Evolutionary conservation across 2,329 filamentous ascomycete species (phyloP).

Genomic region (Colletotrichum spinosum): DNA sequence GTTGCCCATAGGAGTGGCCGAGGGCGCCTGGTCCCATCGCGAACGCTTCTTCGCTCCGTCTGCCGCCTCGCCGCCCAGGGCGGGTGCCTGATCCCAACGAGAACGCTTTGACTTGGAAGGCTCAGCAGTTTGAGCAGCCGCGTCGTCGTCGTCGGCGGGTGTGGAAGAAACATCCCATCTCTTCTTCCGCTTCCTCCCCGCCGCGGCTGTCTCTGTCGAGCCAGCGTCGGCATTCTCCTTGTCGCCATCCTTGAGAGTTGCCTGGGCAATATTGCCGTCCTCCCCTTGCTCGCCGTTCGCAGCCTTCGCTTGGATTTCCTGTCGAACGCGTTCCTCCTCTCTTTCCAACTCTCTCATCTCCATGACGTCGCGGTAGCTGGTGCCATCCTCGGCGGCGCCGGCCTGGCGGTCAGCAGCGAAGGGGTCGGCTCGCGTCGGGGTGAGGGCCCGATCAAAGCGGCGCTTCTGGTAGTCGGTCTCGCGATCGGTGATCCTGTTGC

Average conservation of each 20-base stretch:
- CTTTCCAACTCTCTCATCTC: slow-evolving; percentile 88
- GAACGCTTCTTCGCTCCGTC: slow-evolving; percentile 80
- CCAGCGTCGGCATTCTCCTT: slow-evolving; percentile 81
- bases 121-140: slow-evolving; percentile 59
- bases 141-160: slow-evolving; percentile 62
- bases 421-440: slow-evolving; percentile 86
- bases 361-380: slow-evolving; percentile 93
- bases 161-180: slow-evolving; percentile 87
- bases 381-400: slow-evolving; percentile 75
- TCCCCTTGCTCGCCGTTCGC: slow-evolving; percentile 67
- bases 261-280: slow-evolving; percentile 69
- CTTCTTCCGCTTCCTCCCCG: slow-evolving; percentile 87
- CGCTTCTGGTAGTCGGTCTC: slow-evolving; percentile 99
- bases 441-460: slow-evolving; percentile 87
- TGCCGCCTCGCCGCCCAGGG: slow-evolving; percentile 58
- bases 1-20: slow-evolving; percentile 79
- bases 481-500: slow-evolving; percentile 89
- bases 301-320: slow-evolving; percentile 80
- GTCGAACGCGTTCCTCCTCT: slow-evolving; percentile 89
- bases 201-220: slow-evolving; percentile 70
- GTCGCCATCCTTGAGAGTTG: slow-evolving; percentile 79
- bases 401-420: slow-evolving; percentile 82
- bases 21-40: slow-evolving; percentile 92
- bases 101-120: slow-evolving; percentile 79
- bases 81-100: slow-evolving; percentile 87